These are phyloP conservation scores for Logfia minima DNA, from an alignment of 129 eudicot species.

Conservation along the genomic window DNA sequence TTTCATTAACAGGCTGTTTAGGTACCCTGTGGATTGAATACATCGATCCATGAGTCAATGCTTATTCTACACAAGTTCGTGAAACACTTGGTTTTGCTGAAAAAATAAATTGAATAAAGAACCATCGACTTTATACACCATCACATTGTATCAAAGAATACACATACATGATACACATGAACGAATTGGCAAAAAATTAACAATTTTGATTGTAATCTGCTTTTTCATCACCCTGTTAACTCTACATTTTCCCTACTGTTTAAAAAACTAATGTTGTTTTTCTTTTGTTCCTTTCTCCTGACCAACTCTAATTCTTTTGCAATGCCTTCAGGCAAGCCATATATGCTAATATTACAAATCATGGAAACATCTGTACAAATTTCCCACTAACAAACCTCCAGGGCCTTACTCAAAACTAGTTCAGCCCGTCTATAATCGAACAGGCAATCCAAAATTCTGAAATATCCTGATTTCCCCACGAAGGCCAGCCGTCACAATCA, in stretches of 20 bases:
- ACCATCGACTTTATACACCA: neutral
- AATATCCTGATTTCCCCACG: slow-evolving; percentile 83
- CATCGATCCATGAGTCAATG: neutral
- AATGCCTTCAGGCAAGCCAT: slow-evolving; percentile 17
- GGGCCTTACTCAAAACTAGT: slow-evolving; percentile 8
- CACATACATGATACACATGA: slow-evolving; percentile 17
- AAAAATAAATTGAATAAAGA: neutral
- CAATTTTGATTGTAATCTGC: slow-evolving; percentile 19
- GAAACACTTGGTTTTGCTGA: neutral
- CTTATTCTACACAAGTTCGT: neutral
- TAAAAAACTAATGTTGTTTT: slow-evolving; percentile 21
- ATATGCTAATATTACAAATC: slow-evolving; percentile 61
- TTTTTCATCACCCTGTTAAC: slow-evolving; percentile 30
- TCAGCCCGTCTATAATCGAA: slow-evolving; percentile 50
- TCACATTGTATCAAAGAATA: slow-evolving; percentile 11
- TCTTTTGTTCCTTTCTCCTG: slow-evolving; percentile 26
- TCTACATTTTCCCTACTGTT: slow-evolving; percentile 51
- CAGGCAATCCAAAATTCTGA: slow-evolving; percentile 87
- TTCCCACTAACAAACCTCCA: slow-evolving; percentile 22
- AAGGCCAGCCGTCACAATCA: slow-evolving; percentile 87
- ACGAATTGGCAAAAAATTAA: slow-evolving; percentile 31
- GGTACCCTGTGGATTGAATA: neutral
- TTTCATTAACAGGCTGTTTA: neutral
- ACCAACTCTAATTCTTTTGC: slow-evolving; percentile 35
- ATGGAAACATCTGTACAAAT: slow-evolving; percentile 64